Conservation (phyloP, 495 filamentous ascomycete species). For the Annulohypoxylon nitens region DNA sequence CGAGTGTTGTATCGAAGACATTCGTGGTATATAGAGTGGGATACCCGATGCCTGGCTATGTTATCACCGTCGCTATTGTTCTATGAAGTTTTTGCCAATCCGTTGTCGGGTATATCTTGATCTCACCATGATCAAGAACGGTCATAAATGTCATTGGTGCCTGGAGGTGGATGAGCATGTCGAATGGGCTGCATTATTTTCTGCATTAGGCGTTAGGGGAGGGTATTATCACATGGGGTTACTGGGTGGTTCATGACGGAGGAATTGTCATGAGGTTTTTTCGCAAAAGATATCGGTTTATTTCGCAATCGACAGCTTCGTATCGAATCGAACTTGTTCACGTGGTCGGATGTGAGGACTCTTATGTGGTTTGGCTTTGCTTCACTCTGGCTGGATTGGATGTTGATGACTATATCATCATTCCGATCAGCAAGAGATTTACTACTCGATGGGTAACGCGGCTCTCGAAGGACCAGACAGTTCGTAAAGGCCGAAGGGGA, state of each 20-base stretch:
- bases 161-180: slow-evolving; percentile 1
- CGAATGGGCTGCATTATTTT: slow-evolving; percentile 29
- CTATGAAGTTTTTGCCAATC: slow-evolving; percentile 2
- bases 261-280: slow-evolving; percentile 36
- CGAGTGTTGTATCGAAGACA: slow-evolving; percentile 1
- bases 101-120: slow-evolving; percentile 12
- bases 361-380: slow-evolving; percentile 18
- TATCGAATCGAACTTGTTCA: slow-evolving; percentile 25
- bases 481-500: slow-evolving; percentile 22
- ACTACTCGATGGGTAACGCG: slow-evolving; percentile 2
- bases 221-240: slow-evolving; percentile 31
- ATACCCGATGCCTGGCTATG: slow-evolving; percentile 1
- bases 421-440: slow-evolving; percentile 1
- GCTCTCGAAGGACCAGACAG: not conserved
- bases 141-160: not conserved
- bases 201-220: slow-evolving; percentile 38
- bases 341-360: slow-evolving; percentile 17
- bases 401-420: slow-evolving; percentile 27
- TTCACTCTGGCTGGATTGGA: slow-evolving; percentile 28
- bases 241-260: slow-evolving; percentile 22
- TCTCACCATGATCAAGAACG: not conserved
- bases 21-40: slow-evolving; percentile 25
- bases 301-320: slow-evolving; percentile 31
- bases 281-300: slow-evolving; percentile 33
- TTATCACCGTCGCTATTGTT: not conserved